These are phyloP conservation scores for Mychonastes homosphaera DNA, from an alignment of 139 green algal genomes.

Conservation along the genomic window DNA sequence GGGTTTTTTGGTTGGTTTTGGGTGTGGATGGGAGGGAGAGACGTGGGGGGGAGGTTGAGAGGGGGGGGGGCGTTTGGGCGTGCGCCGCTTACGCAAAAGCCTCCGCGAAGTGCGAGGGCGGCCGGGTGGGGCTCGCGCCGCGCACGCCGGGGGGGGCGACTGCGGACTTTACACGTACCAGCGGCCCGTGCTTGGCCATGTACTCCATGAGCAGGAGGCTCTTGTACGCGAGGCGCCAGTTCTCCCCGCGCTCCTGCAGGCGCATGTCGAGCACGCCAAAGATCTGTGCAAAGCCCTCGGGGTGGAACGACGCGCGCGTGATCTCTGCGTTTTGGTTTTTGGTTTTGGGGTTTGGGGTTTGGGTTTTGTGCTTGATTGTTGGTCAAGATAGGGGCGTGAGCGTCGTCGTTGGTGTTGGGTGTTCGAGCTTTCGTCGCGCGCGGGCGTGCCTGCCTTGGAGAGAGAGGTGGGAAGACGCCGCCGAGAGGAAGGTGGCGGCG, in stretches of 20 bases:
- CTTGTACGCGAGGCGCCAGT: conserved; percentile 90
- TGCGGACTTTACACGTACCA: conserved; percentile 15
- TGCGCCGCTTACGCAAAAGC: too few relatives aligned
- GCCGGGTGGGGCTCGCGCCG: neutral
- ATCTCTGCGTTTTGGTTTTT: too few relatives aligned
- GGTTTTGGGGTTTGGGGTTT: too few relatives aligned
- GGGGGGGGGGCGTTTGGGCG: too few relatives aligned
- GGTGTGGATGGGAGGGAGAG: too few relatives aligned
- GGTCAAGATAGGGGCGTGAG: neutral
- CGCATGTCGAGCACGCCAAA: conserved; percentile 66
- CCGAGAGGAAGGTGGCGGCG: neutral
- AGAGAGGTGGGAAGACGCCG: too few relatives aligned
- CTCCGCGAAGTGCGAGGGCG: neutral
- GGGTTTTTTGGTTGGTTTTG: too few relatives aligned
- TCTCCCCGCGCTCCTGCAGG: conserved; percentile 59
- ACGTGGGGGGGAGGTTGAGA: too few relatives aligned
- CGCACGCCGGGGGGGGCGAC: neutral
- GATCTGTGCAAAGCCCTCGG: conserved; percentile 69
- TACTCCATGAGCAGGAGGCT: conserved; percentile 79
- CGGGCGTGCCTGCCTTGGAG: neutral
- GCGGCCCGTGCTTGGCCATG: conserved; percentile 74
- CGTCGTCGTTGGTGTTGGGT: neutral
- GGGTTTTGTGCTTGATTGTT: too few relatives aligned
- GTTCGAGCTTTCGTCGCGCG: neutral
- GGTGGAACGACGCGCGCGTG: conserved; percentile 51